These are phyloP conservation scores for Corchorus capsularis DNA, from an alignment of 345 rosid genomes.

Conservation along the genomic window DNA sequence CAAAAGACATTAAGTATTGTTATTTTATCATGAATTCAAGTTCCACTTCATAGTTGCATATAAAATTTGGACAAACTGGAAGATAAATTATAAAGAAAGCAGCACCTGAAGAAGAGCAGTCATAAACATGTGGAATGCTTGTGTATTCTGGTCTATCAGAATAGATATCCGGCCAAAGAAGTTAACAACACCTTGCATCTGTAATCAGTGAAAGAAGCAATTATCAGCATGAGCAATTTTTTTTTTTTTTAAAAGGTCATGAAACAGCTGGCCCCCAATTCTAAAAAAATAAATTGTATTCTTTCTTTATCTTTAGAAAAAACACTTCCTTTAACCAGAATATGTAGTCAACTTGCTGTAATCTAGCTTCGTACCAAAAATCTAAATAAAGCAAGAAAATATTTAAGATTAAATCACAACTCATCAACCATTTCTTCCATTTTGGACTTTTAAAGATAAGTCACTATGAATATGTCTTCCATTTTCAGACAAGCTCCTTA, in stretches of 20 bases:
- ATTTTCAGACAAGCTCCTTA: background rate
- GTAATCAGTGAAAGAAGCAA: conserved; percentile 29
- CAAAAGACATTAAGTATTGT: background rate
- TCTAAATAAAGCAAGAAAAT: background rate
- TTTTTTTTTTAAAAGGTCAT: background rate
- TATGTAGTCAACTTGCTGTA: background rate
- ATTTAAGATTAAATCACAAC: background rate
- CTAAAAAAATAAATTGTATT: background rate
- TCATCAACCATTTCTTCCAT: background rate
- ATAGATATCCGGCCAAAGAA: conserved; percentile 79
- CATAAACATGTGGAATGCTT: conserved; percentile 92
- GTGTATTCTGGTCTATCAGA: conserved; percentile 85
- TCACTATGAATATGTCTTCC: background rate
- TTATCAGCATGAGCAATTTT: background rate
- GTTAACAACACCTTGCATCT: conserved; percentile 90
- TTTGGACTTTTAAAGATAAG: background rate
- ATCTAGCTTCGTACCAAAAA: background rate
- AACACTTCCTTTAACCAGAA: background rate
- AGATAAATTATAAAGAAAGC: conserved; percentile 13
- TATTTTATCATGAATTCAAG: background rate
- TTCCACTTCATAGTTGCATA: background rate
- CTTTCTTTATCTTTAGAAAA: background rate
- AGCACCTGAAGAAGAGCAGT: conserved; percentile 89
- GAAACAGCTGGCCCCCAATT: conserved; percentile 2
- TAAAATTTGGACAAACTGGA: background rate